phyloP scores from a whole-genome alignment of 352 stramenopile species.

The Pythium dissimile region DNA sequence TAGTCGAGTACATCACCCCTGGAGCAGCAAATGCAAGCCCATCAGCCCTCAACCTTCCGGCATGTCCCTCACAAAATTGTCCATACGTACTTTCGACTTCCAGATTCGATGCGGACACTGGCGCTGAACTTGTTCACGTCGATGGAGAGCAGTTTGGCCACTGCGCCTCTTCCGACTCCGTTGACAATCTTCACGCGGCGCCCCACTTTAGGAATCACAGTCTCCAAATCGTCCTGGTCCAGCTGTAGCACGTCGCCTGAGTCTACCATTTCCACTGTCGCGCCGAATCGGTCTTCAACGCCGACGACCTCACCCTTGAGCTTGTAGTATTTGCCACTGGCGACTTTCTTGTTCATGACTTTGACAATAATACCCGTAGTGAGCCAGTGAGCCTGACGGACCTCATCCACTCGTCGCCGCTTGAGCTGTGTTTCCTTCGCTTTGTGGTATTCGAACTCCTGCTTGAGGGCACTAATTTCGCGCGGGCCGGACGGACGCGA shows the following conservation, averaged over 20 bases:
- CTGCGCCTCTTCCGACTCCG: conserved; percentile 45
- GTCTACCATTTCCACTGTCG: conserved; percentile 79
- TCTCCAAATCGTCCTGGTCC: conserved; percentile 89
- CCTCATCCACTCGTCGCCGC: conserved; percentile 45
- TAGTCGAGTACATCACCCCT: conserved; percentile 63
- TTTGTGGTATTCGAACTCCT: conserved; percentile 20
- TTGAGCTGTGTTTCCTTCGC: conserved; percentile 12
- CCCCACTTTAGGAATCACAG: conserved; percentile 78
- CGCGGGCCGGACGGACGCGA: background rate
- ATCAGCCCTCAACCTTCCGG: background rate
- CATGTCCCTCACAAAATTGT: background rate
- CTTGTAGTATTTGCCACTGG: conserved; percentile 87
- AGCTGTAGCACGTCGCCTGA: conserved; percentile 76
- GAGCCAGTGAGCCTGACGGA: conserved; percentile 90
- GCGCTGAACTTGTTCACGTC: conserved; percentile 64
- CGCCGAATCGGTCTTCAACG: conserved; percentile 81
- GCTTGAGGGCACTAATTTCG: conserved; percentile 17
- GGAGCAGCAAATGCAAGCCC: background rate
- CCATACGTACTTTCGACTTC: conserved; percentile 38
- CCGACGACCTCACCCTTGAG: conserved; percentile 75
- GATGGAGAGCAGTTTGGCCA: conserved; percentile 72
- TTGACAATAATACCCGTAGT: conserved; percentile 91
- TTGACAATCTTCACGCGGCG: conserved; percentile 78
- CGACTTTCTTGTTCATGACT: conserved; percentile 92
- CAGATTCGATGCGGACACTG: conserved; percentile 59